Percentiles rank a stretch among this genome's conserved stretches.
Evolutionary conservation across 2,329 filamentous ascomycete species (phyloP).

Genomic region (Leptographium galeiforme): DNA sequence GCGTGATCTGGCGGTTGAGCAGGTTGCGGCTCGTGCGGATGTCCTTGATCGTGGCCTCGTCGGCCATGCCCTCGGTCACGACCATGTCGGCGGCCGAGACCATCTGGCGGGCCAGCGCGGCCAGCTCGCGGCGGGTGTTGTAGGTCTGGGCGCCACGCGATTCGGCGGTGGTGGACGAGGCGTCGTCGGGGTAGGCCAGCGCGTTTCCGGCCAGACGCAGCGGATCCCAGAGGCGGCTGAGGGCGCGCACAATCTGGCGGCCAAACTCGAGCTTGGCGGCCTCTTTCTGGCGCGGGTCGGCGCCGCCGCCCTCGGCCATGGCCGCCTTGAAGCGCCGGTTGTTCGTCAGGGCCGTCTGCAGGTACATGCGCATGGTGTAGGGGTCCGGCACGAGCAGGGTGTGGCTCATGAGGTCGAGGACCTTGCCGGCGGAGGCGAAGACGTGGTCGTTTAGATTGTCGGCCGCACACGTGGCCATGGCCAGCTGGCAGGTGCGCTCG

Average conservation of each 20-base stretch:
- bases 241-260: conserved; percentile 34
- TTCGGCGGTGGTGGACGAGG: background rate
- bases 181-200: conserved; percentile 18
- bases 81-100: conserved; percentile 31
- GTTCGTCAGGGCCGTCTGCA: conserved; percentile 39
- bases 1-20: conserved; percentile 18
- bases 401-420: conserved; percentile 51
- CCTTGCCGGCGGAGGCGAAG: conserved; percentile 47
- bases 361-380: conserved; percentile 37
- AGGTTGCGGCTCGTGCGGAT: conserved; percentile 18
- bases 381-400: conserved; percentile 33
- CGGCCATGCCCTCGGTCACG: conserved; percentile 25
- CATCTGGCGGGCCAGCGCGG: conserved; percentile 32
- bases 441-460: conserved; percentile 65
- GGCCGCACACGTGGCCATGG: conserved; percentile 58
- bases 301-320: conserved; percentile 12
- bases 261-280: conserved; percentile 31
- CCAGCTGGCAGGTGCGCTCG: conserved; percentile 51
- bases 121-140: conserved; percentile 26
- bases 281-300: conserved; percentile 16
- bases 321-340: conserved; percentile 23
- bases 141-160: conserved; percentile 13
- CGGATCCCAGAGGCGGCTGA: conserved; percentile 37
- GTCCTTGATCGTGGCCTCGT: conserved; percentile 17
- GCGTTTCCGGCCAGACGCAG: conserved; percentile 22